A percentile compares a stretch with the other conserved stretches of the same genome.
Conservation (phyloP, 805 yeast species). For the Sugiyamaella smithiae region DNA sequence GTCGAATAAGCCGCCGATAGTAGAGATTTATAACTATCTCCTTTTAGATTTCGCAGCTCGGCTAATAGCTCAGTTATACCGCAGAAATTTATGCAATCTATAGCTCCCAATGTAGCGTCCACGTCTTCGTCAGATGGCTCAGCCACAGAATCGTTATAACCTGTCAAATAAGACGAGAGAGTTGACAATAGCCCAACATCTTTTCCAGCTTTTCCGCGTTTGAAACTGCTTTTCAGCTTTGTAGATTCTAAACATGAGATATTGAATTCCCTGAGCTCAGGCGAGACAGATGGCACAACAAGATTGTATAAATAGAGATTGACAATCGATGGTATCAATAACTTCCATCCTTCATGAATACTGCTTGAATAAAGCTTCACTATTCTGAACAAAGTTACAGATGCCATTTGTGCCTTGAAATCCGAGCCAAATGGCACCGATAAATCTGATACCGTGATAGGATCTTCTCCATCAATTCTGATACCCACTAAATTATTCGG, state of each 20-base stretch:
- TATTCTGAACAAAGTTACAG: slow-evolving; percentile 80
- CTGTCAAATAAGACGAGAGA: slow-evolving; percentile 86
- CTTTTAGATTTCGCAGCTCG: not conserved
- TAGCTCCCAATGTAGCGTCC: slow-evolving; percentile 75
- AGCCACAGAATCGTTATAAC: slow-evolving; percentile 76
- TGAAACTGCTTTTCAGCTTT: slow-evolving; percentile 56
- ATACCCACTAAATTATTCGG: slow-evolving; percentile 35
- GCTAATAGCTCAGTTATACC: slow-evolving; percentile 40
- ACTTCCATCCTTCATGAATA: slow-evolving; percentile 55
- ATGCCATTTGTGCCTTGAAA: slow-evolving; percentile 86
- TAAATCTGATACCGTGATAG: slow-evolving; percentile 71
- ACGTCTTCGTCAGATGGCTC: slow-evolving; percentile 95
- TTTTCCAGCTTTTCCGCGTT: slow-evolving; percentile 57
- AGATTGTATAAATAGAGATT: slow-evolving; percentile 71
- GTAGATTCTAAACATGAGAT: not conserved
- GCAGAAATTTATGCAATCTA: slow-evolving; percentile 78
- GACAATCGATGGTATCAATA: slow-evolving; percentile 56
- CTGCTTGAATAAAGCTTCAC: slow-evolving; percentile 47
- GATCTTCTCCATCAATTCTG: slow-evolving; percentile 49
- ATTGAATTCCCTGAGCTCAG: slow-evolving; percentile 21
- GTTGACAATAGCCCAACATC: slow-evolving; percentile 83
- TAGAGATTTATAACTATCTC: not conserved
- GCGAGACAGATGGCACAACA: slow-evolving; percentile 35
- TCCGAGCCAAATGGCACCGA: slow-evolving; percentile 85
- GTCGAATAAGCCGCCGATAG: not conserved